phyloP scores from a whole-genome alignment of 768 basidiomycete species.

The Pleurotus djamor region DNA sequence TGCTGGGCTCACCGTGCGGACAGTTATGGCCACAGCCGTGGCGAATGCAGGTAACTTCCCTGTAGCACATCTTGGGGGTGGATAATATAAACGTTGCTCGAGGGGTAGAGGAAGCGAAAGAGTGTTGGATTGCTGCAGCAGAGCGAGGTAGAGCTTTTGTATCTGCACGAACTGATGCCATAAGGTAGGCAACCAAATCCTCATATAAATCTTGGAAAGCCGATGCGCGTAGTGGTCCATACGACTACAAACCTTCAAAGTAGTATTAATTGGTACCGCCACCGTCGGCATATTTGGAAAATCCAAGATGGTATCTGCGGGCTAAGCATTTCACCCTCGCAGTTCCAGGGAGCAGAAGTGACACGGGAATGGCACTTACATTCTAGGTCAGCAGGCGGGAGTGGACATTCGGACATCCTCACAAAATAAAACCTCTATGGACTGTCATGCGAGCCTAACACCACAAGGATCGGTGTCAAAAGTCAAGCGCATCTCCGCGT shows the following conservation, averaged over 20 bases:
- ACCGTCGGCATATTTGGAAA: constrained; percentile 1
- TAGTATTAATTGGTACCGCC: not conserved
- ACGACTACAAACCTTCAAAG: not conserved
- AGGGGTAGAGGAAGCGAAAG: not conserved
- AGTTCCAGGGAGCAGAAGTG: not conserved
- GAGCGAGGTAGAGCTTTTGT: not conserved
- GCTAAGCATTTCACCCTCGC: not conserved
- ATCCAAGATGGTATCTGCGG: not conserved
- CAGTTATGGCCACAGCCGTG: constrained; percentile 12
- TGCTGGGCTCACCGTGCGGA: constrained; percentile 6
- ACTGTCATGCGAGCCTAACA: not conserved
- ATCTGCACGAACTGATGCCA: not conserved
- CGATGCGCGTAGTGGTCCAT: constrained; percentile 12
- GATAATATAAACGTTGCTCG: too few species aligned
- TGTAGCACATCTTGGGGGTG: constrained; percentile 11
- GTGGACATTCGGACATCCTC: not conserved
- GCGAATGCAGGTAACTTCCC: constrained; percentile 14
- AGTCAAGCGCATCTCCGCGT: not conserved
- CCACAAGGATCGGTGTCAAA: not conserved
- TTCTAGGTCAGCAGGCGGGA: not conserved
- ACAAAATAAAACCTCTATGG: not conserved
- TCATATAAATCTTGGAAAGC: not conserved
- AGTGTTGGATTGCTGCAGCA: too few species aligned
- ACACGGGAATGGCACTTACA: constrained; percentile 4
- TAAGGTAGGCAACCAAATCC: too few species aligned